Percentiles rank a stretch among this genome's conserved stretches.
Evolutionary conservation across 306 rosid species (phyloP).

Genomic region (Medicago truncatula): MtrunA17r5.0-ANR NC_053047.1:6659501-6660000

Average conservation of each 20-base stretch:
- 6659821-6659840: slow-evolving; percentile 7
- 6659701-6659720: slow-evolving; percentile 27
- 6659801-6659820: not conserved
- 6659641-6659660: slow-evolving; percentile 32
- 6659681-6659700: slow-evolving; percentile 16
- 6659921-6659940: slow-evolving; percentile 23
- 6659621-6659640: slow-evolving; percentile 15
- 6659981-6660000: not conserved
- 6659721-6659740: slow-evolving; percentile 43
- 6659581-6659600: not conserved
- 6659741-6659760: slow-evolving; percentile 40
- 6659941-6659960: slow-evolving; percentile 10
- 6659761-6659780: slow-evolving; percentile 29
- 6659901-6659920: not conserved
- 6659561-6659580: not conserved
- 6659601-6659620: not conserved
- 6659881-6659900: not conserved
- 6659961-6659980: not conserved
- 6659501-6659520: slow-evolving; percentile 11
- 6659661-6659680: slow-evolving; percentile 9
- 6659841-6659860: slow-evolving; percentile 7
- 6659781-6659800: not conserved
- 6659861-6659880: not conserved
- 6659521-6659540: not conserved
- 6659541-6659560: not conserved